Conservation (phyloP, 2,329 filamentous ascomycete genomes). For the Ceratocystis alfenasii region DNA sequence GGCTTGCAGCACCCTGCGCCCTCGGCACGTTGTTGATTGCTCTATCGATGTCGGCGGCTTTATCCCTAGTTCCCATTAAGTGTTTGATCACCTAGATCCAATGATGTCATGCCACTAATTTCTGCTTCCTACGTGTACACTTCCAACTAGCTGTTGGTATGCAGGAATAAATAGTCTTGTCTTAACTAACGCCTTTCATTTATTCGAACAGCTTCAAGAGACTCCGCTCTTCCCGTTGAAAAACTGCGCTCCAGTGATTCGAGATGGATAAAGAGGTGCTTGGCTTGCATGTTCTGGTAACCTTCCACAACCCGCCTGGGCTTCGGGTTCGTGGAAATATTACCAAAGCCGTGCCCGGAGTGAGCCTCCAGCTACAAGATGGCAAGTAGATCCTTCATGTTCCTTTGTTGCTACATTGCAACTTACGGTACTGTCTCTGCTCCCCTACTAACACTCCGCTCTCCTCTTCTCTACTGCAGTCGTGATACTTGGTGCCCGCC, state of each 20-base stretch:
- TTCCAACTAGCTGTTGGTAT: background rate
- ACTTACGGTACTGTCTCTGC: no score
- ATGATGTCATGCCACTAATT: conserved; percentile 13
- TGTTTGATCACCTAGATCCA: background rate
- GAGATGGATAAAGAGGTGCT: conserved; percentile 46
- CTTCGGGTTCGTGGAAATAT: conserved; percentile 59
- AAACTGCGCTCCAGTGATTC: background rate
- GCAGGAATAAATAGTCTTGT: no score
- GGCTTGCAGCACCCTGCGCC: background rate
- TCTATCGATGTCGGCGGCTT: conserved; percentile 4
- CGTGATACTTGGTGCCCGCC: conserved; percentile 8
- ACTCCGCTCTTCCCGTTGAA: background rate
- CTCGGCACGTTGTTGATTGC: background rate
- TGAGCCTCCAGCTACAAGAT: conserved; percentile 58
- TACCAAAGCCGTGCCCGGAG: conserved; percentile 52
- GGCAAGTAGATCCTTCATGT: conserved; percentile 38
- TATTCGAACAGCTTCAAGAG: background rate
- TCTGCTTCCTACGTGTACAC: conserved; percentile 9
- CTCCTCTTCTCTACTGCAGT: background rate
- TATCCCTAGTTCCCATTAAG: background rate
- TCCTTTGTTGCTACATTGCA: background rate
- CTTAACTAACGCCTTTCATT: background rate
- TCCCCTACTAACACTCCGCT: background rate
- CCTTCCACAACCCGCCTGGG: conserved; percentile 52
- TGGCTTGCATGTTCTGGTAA: conserved; percentile 64